These are phyloP conservation scores for Xylaria flabelliformis DNA, from an alignment of 495 filamentous ascomycete genomes.

Conservation along the genomic window DNA sequence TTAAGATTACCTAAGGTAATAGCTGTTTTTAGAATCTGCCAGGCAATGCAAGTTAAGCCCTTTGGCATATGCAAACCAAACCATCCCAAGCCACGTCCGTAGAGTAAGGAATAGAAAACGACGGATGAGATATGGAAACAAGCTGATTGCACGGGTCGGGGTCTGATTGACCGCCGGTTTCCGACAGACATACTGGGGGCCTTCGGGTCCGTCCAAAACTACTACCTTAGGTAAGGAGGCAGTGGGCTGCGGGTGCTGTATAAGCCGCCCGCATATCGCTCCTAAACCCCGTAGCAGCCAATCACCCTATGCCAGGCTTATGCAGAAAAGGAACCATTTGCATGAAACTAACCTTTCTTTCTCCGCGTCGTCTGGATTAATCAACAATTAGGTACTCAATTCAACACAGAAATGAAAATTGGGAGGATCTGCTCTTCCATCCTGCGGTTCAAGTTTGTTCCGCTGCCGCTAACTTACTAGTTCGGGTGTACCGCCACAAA, in stretches of 20 bases:
- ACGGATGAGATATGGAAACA: neutral
- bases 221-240: conserved; percentile 2
- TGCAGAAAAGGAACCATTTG: neutral
- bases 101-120: neutral
- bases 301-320: conserved; percentile 11
- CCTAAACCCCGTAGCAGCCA: neutral
- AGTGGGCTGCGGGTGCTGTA: neutral
- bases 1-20: neutral
- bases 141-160: neutral
- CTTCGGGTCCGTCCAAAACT: conserved; percentile 3
- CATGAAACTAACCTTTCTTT: conserved; percentile 1
- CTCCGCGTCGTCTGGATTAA: neutral
- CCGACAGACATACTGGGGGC: conserved; percentile 5
- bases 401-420: neutral
- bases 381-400: neutral
- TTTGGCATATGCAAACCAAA: conserved; percentile 1
- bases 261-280: conserved; percentile 3
- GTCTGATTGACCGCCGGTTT: conserved; percentile 19
- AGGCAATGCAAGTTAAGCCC: neutral
- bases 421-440: neutral
- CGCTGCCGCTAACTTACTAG: neutral
- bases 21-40: conserved; percentile 23
- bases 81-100: neutral
- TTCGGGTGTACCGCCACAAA: neutral
- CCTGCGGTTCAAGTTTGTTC: neutral